Conservation (phyloP, 164 flowering plant genomes). For the Cinnamomum micranthum region DNA sequence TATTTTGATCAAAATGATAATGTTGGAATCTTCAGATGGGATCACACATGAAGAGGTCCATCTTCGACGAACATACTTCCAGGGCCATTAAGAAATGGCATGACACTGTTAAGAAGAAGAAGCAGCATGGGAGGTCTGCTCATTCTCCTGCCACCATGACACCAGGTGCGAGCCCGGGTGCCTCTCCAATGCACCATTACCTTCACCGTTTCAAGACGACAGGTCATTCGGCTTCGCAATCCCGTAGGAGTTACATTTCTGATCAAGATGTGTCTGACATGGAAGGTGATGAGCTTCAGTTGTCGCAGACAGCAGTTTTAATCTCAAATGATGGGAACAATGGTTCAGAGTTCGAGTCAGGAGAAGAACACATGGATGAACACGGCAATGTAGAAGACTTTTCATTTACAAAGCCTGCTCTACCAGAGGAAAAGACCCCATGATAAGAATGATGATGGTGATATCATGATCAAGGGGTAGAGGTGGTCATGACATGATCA, state of each 20-base stretch:
- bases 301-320: slow-evolving; percentile 15
- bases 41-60: slow-evolving; percentile 77
- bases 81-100: slow-evolving; percentile 85
- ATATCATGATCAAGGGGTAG: neutral
- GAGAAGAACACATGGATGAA: neutral
- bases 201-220: slow-evolving; percentile 17
- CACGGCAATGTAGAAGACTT: slow-evolving; percentile 5
- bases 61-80: slow-evolving; percentile 83
- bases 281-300: slow-evolving; percentile 18
- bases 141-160: slow-evolving; percentile 19
- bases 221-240: slow-evolving; percentile 11
- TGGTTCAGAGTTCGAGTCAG: slow-evolving; percentile 8
- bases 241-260: slow-evolving; percentile 9
- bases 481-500: neutral
- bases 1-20: neutral
- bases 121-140: slow-evolving; percentile 24
- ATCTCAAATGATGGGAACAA: slow-evolving; percentile 18
- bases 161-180: slow-evolving; percentile 25
- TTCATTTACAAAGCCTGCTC: slow-evolving; percentile 12
- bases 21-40: slow-evolving; percentile 63
- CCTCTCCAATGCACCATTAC: slow-evolving; percentile 19
- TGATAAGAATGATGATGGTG: neutral
- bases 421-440: neutral
- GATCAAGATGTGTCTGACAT: slow-evolving; percentile 23
- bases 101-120: slow-evolving; percentile 61